A percentile compares a stretch with the other conserved stretches of the same genome.
Conservation (phyloP, 257 asterid genomes). For the Paraleonurus japonicus region DNA sequence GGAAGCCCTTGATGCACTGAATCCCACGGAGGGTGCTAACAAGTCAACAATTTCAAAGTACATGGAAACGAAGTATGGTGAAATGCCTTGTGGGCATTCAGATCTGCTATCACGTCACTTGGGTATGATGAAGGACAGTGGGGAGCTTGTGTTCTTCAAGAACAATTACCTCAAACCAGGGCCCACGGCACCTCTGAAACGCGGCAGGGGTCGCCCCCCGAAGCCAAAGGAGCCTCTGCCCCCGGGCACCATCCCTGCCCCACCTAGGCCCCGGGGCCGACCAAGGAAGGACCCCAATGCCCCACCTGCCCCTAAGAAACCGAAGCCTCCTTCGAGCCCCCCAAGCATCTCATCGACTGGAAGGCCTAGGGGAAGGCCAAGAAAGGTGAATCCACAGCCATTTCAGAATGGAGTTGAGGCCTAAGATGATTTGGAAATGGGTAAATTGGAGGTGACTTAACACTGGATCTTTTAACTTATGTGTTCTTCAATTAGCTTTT, state of each 20-base stretch:
- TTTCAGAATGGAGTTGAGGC: slow-evolving; percentile 46
- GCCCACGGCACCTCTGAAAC: slow-evolving; percentile 55
- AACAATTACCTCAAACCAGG: slow-evolving; percentile 70
- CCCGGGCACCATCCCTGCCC: slow-evolving; percentile 25
- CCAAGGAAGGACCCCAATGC: slow-evolving; percentile 81
- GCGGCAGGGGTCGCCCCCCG: slow-evolving; percentile 88
- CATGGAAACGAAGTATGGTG: slow-evolving; percentile 72
- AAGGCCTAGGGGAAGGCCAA: slow-evolving; percentile 86
- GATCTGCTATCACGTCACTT: slow-evolving; percentile 56
- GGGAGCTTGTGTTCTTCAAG: slow-evolving; percentile 63
- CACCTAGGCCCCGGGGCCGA: slow-evolving; percentile 71
- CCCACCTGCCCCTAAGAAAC: slow-evolving; percentile 65
- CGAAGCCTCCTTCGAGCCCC: slow-evolving; percentile 45
- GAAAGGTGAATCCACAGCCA: slow-evolving; percentile 60
- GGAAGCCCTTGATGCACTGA: slow-evolving; percentile 68
- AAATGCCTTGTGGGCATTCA: slow-evolving; percentile 59
- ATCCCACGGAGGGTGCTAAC: slow-evolving; percentile 65
- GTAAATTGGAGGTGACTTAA: slow-evolving; percentile 4
- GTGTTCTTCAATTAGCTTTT: slow-evolving; percentile 11
- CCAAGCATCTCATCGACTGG: slow-evolving; percentile 38
- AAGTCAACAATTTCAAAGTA: slow-evolving; percentile 63
- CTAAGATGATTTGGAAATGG: slow-evolving; percentile 23
- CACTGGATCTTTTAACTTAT: slow-evolving; percentile 24
- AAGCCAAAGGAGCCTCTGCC: slow-evolving; percentile 60
- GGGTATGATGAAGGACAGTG: slow-evolving; percentile 54